Evolutionary conservation across 2,329 filamentous ascomycete species (phyloP).

Genomic region (Neonectria magnoliae): DNA sequence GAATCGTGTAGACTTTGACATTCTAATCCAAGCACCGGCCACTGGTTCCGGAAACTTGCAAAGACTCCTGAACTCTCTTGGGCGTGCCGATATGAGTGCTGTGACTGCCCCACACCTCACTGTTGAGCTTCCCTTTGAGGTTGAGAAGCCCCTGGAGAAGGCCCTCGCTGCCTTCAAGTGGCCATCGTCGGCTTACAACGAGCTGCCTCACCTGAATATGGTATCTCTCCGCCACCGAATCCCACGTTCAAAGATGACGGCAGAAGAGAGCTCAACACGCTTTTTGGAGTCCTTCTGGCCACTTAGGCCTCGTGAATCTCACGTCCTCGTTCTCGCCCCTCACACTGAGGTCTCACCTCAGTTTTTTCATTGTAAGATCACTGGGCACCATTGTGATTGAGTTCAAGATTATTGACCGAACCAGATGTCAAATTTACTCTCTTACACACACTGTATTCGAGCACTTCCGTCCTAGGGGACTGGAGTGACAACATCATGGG

Average conservation of each 20-base stretch:
- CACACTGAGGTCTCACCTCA: conserved; percentile 81
- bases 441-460: conserved; percentile 81
- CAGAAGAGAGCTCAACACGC: conserved; percentile 77
- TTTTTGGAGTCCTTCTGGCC: conserved; percentile 93
- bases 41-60: conserved; percentile 78
- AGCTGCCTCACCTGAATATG: conserved; percentile 57
- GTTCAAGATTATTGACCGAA: conserved; percentile 27
- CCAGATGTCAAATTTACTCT: conserved; percentile 78
- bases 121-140: conserved; percentile 79
- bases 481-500: conserved; percentile 72
- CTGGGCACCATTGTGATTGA: background rate
- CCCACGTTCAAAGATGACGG: conserved; percentile 64
- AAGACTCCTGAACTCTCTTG: conserved; percentile 79
- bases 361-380: conserved; percentile 78
- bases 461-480: conserved; percentile 52
- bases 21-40: conserved; percentile 80
- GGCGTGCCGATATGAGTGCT: conserved; percentile 78
- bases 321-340: conserved; percentile 86
- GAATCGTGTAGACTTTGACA: conserved; percentile 82
- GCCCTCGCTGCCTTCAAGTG: conserved; percentile 74
- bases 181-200: conserved; percentile 61
- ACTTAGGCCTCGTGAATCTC: conserved; percentile 66
- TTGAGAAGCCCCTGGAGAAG: conserved; percentile 71
- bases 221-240: conserved; percentile 82
- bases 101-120: conserved; percentile 78